These are phyloP conservation scores for Scheffersomyces parashehatae DNA, from an alignment of 1,139 yeast genomes.

Conservation along the genomic window DNA sequence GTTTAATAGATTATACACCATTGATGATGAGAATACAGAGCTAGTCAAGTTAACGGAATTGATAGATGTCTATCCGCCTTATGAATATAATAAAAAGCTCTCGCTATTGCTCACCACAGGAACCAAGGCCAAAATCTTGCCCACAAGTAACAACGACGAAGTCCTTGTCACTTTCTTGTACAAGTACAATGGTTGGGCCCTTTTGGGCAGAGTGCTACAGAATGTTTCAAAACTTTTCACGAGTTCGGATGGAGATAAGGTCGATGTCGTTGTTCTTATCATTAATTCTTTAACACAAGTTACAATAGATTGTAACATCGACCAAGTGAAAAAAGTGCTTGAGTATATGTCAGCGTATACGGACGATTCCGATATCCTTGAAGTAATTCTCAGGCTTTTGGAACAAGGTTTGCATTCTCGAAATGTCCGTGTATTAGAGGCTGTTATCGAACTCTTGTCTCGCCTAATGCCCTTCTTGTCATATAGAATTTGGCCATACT, in stretches of 20 bases:
- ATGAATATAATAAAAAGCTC: conserved; percentile 44
- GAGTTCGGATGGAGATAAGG: conserved; percentile 33
- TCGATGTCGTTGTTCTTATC: conserved; percentile 46
- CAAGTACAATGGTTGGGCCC: conserved; percentile 83
- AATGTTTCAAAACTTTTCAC: conserved; percentile 50
- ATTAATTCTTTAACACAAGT: conserved; percentile 53
- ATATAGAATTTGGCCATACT: conserved; percentile 75
- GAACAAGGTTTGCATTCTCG: conserved; percentile 68
- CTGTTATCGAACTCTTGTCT: conserved; percentile 53
- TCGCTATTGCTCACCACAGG: conserved; percentile 49
- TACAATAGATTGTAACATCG: conserved; percentile 41
- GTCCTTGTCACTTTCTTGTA: conserved; percentile 71
- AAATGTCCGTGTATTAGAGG: conserved; percentile 46
- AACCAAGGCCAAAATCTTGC: conserved; percentile 70
- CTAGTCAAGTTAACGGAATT: conserved; percentile 42
- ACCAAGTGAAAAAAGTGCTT: conserved; percentile 45
- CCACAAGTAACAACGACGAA: conserved; percentile 41
- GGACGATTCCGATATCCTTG: conserved; percentile 69
- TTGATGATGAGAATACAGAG: conserved; percentile 56
- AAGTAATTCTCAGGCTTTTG: conserved; percentile 61
- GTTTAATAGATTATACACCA: conserved; percentile 39
- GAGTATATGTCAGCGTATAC: conserved; percentile 60
- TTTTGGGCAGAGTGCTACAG: conserved; percentile 75
- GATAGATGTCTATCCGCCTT: conserved; percentile 52
- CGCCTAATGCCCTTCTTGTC: conserved; percentile 53